Evolutionary conservation across 768 basidiomycete genomes (phyloP).

Genomic region (Cytidiella melzeri): DNA sequence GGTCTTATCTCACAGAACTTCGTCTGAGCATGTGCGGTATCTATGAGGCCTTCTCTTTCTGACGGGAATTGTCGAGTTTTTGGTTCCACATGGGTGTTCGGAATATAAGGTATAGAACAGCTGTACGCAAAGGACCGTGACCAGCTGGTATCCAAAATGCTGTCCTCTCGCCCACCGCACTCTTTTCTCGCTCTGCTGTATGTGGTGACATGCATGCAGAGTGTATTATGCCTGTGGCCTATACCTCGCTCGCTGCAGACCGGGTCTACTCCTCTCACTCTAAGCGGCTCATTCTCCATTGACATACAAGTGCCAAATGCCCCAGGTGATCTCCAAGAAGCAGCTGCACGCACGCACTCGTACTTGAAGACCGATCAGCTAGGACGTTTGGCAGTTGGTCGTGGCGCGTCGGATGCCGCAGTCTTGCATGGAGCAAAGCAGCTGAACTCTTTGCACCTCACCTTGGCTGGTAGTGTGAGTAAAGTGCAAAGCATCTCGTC

Average conservation of each 20-base stretch:
- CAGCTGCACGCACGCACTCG: slow-evolving; percentile 42
- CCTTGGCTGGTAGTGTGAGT: slow-evolving; percentile 23
- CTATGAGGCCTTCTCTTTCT: too few relatives aligned
- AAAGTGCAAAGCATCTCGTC: slow-evolving; percentile 38
- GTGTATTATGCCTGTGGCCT: slow-evolving; percentile 26
- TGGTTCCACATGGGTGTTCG: too few relatives aligned
- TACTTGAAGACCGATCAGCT: slow-evolving; percentile 48
- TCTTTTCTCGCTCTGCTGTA: not conserved
- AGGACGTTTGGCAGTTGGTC: slow-evolving; percentile 48
- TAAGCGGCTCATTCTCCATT: slow-evolving; percentile 47
- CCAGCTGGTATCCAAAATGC: too few relatives aligned
- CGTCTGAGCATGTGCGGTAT: too few relatives aligned
- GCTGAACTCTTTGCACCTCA: slow-evolving; percentile 36
- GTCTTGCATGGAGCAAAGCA: slow-evolving; percentile 33
- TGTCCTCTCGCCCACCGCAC: not conserved
- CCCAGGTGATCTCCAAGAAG: slow-evolving; percentile 50
- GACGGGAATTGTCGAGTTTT: too few relatives aligned
- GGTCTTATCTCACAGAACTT: too few relatives aligned
- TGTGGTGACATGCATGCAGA: not conserved
- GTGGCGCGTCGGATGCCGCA: slow-evolving; percentile 41
- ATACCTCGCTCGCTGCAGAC: slow-evolving; percentile 25
- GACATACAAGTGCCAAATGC: slow-evolving; percentile 29
- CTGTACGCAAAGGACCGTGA: too few relatives aligned
- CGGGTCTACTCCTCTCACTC: slow-evolving; percentile 25
- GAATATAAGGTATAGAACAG: too few relatives aligned